Conservation (phyloP, 2,329 filamentous ascomycete species). For the Didymellaceae sp. region DNA sequence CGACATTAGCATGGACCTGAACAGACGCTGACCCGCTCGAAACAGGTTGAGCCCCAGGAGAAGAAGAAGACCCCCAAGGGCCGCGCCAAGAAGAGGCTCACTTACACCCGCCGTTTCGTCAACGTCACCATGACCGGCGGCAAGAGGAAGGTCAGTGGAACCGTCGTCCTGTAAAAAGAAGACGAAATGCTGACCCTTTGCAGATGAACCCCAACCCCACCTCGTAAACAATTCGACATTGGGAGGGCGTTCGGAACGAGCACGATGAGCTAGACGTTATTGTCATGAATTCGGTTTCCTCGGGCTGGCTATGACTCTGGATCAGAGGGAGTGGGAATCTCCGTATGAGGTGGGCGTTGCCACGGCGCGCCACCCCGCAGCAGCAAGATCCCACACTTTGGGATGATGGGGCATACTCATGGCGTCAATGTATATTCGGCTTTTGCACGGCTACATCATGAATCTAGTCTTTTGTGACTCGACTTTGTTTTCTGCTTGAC, state of each 20-base stretch:
- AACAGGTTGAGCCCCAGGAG: constrained; percentile 85
- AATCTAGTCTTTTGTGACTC: constrained; percentile 39
- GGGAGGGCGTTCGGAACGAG: constrained; percentile 37
- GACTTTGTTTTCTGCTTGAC: constrained; percentile 2
- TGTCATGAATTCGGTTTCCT: constrained; percentile 47
- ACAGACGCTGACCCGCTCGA: constrained; percentile 31
- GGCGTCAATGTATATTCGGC: constrained; percentile 49
- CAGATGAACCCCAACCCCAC: constrained; percentile 90
- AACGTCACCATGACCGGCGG: constrained; percentile 97
- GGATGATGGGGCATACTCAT: constrained; percentile 50
- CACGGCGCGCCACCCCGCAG: constrained; percentile 37
- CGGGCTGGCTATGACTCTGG: constrained; percentile 49
- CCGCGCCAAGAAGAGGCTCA: constrained; percentile 94
- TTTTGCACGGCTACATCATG: constrained; percentile 44
- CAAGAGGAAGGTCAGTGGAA: constrained; percentile 86
- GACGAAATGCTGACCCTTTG: constrained; percentile 20
- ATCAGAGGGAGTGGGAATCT: constrained; percentile 47
- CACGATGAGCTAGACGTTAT: constrained; percentile 42
- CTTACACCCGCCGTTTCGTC: constrained; percentile 97
- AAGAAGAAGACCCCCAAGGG: constrained; percentile 98
- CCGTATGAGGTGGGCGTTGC: constrained; percentile 35
- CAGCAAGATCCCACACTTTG: constrained; percentile 43
- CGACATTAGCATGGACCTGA: not conserved
- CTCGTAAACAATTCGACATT: constrained; percentile 57
- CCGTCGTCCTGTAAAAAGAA: not conserved